Evolutionary conservation across 2,329 filamentous ascomycete genomes (phyloP).

Genomic region (Trichoderma sp.): DNA sequence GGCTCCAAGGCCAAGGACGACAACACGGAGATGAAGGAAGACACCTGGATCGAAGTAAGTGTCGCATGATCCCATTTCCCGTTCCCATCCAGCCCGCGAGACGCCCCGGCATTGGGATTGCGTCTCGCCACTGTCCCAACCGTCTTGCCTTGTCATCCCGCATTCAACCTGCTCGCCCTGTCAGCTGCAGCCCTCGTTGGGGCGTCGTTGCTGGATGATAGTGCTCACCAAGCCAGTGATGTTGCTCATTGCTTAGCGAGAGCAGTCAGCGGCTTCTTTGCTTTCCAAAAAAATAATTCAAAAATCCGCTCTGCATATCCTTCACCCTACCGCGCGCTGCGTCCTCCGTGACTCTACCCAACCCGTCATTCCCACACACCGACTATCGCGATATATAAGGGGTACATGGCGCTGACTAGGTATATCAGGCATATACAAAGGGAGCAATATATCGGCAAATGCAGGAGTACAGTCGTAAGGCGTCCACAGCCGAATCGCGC

Average conservation of each 20-base stretch:
- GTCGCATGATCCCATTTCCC: slow-evolving; percentile 34
- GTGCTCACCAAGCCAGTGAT: slow-evolving; percentile 39
- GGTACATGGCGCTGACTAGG: slow-evolving; percentile 18
- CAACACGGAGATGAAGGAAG: slow-evolving; percentile 54
- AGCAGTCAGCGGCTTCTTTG: slow-evolving; percentile 29
- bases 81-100: slow-evolving; percentile 16
- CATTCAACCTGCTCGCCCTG: slow-evolving; percentile 14
- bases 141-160: not conserved
- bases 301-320: slow-evolving; percentile 18
- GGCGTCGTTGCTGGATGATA: slow-evolving; percentile 32
- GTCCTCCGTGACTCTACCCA: slow-evolving; percentile 17
- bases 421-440: slow-evolving; percentile 53
- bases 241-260: slow-evolving; percentile 34
- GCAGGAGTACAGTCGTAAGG: slow-evolving; percentile 95
- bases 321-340: slow-evolving; percentile 18
- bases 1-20: slow-evolving; percentile 61
- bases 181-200: slow-evolving; percentile 27
- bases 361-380: slow-evolving; percentile 10
- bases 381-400: not conserved
- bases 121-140: not conserved
- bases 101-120: not conserved
- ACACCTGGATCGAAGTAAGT: slow-evolving; percentile 66
- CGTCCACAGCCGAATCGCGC: slow-evolving; percentile 73
- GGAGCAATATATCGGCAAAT: slow-evolving; percentile 97
- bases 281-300: not conserved